phyloP scores from a whole-genome alignment of 2,329 filamentous ascomycete genomes.

The Diplodia scrobiculata region DNA sequence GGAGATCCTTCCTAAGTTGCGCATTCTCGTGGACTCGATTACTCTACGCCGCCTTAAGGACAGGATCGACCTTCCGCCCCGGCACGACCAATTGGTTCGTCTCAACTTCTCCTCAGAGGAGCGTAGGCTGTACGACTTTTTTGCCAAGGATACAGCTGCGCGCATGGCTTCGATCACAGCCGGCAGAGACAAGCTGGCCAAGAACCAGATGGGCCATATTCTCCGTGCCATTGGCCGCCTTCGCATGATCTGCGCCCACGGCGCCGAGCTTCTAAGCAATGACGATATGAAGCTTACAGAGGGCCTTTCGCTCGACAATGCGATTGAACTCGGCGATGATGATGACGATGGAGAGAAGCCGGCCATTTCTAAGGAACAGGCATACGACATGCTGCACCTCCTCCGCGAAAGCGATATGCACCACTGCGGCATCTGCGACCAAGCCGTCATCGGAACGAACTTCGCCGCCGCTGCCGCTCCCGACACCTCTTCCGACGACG shows the following conservation, averaged over 20 bases:
- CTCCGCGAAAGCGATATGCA: conserved; percentile 82
- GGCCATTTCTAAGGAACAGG: conserved; percentile 67
- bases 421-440: conserved; percentile 69
- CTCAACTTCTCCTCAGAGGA: conserved; percentile 78
- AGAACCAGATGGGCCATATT: conserved; percentile 90
- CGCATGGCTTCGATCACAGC: conserved; percentile 75
- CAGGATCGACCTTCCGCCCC: conserved; percentile 71
- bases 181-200: conserved; percentile 69
- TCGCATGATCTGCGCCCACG: conserved; percentile 88
- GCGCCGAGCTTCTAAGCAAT: conserved; percentile 83
- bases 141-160: conserved; percentile 76
- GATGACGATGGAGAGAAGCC: conserved; percentile 58
- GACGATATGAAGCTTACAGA: conserved; percentile 79
- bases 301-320: conserved; percentile 78
- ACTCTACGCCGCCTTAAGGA: conserved; percentile 90
- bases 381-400: conserved; percentile 81
- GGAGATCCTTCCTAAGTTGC: conserved; percentile 79
- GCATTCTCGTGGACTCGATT: conserved; percentile 89
- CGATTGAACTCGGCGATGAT: conserved; percentile 86
- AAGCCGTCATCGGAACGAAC: conserved; percentile 59
- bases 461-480: conserved; percentile 38
- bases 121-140: conserved; percentile 76
- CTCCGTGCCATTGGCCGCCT: conserved; percentile 87
- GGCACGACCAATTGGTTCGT: conserved; percentile 70
- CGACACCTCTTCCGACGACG: conserved; percentile 56